Evolutionary conservation across 2,329 filamentous ascomycete genomes (phyloP), one percentile per base, ranked within the genome.

Genomic region (Emmonsiellopsis sp.): DNA sequence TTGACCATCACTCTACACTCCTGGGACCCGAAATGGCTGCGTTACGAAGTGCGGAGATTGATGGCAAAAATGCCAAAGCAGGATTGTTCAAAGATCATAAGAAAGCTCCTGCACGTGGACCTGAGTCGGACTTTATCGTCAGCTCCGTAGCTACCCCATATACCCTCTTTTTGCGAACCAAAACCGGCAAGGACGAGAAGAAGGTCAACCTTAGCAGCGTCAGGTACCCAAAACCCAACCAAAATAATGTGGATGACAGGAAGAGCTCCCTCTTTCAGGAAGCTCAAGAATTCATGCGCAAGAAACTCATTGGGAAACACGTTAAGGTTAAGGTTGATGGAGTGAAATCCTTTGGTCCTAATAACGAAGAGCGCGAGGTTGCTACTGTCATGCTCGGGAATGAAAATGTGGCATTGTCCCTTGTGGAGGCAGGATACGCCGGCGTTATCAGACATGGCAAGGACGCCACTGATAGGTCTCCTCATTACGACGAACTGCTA

Each of bases 381-480:
- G 92, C 89, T 42, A 96, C 92, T 1, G 81, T 98, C 44, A 85
- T 83, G 1, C 79, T 86, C 51, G 88, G 87, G 67, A 86, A 85
- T 71, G 93, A 91, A 73, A 97, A 97, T 67, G 78, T 97, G 58
- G 90, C 86, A 56, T 73, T 97, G 40, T 69, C 81, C 51, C 77
- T 97, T 40, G 89, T 97, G n/a, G 89, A 96, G 73, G 88, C 87
- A 60, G 93, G 93, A 32, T 95, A 91, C 76, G 88, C 86, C 26
- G 92, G 91, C 0, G 93, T 98, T 7, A 94, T 98, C 64, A 85
- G 93, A 57, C 93, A 98, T 73, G 84, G 91, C 59, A 88, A 92
- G 72, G 92, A 97, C 65, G 93, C 98, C 66, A 89, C 89, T 3
- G 93, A 98, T 70, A 82, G 93, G 51, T 92, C 91, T 48, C 85